Evolutionary conservation across 768 basidiomycete species (phyloP).

Genomic region (Podaxis pistillaris): DNA sequence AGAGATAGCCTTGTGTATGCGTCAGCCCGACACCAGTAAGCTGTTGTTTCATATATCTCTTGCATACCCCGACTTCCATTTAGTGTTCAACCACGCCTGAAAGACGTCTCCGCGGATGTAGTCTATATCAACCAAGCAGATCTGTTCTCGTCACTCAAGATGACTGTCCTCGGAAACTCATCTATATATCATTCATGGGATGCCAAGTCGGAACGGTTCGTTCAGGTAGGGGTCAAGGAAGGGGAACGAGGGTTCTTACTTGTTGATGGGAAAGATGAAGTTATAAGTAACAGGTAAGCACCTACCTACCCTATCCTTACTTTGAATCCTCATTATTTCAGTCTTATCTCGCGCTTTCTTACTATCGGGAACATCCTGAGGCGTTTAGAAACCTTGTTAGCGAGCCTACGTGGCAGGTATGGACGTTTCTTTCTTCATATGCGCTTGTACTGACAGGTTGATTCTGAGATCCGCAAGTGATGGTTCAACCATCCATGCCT

Average conservation of each 20-base stretch:
- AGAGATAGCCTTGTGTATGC: constrained; percentile 52
- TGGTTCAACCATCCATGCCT: constrained; percentile 61
- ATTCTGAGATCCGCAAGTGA: constrained; percentile 40
- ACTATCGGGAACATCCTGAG: constrained; percentile 67
- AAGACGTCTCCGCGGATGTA: constrained; percentile 34
- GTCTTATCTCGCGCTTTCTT: constrained; percentile 61
- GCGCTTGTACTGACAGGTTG: constrained; percentile 11
- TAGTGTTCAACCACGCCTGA: constrained; percentile 50
- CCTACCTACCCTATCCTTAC: not conserved
- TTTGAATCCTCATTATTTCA: constrained; percentile 22
- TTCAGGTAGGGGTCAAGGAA: constrained; percentile 37
- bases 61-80: not conserved
- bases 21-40: constrained; percentile 62
- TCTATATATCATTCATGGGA: constrained; percentile 71
- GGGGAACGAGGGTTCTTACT: constrained; percentile 37
- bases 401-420: constrained; percentile 49
- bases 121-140: constrained; percentile 46
- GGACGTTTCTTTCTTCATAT: constrained; percentile 7
- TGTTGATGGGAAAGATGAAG: constrained; percentile 57
- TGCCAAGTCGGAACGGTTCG: constrained; percentile 49
- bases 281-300: constrained; percentile 55
- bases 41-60: constrained; percentile 10
- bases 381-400: constrained; percentile 58
- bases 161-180: constrained; percentile 63
- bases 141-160: constrained; percentile 51